These are phyloP conservation scores for Colletotrichum sp. DNA, from an alignment of 2,329 filamentous ascomycete genomes.

Conservation along the genomic window DNA sequence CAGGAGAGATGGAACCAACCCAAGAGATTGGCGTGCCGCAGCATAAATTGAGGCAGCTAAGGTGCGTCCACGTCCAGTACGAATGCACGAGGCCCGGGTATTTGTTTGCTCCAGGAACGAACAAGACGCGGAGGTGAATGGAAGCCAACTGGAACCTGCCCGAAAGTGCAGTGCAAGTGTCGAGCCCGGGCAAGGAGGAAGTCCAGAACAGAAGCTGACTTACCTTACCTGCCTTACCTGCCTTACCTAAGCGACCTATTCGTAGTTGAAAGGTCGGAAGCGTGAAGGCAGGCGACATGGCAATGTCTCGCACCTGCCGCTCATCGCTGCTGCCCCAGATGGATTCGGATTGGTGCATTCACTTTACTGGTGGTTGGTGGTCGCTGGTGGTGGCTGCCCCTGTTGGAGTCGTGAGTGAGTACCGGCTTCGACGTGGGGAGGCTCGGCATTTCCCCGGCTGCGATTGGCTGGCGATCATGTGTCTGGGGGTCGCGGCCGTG, in stretches of 20 bases:
- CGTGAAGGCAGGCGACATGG: neutral
- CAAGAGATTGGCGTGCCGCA: neutral
- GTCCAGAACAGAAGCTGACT: neutral
- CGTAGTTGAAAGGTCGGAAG: neutral
- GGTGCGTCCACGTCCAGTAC: no score
- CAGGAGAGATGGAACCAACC: neutral
- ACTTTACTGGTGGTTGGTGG: neutral
- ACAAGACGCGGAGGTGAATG: neutral
- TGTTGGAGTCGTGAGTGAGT: neutral
- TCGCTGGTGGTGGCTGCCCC: neutral
- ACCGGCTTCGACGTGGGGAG: neutral
- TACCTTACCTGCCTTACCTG: neutral
- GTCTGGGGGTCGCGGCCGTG: neutral
- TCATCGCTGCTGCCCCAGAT: neutral
- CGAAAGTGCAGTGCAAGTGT: neutral
- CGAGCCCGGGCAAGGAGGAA: neutral
- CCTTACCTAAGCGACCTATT: neutral
- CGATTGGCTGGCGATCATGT: neutral
- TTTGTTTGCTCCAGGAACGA: neutral
- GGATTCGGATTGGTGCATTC: constrained; percentile 2
- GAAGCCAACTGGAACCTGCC: neutral
- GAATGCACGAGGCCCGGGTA: neutral
- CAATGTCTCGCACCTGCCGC: neutral
- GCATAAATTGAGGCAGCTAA: neutral
- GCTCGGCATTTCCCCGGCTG: neutral